Evolutionary conservation across 352 stramenopile species (phyloP), one percentile per base, ranked within the genome.

Genomic region (Pythium monospermum): DNA sequence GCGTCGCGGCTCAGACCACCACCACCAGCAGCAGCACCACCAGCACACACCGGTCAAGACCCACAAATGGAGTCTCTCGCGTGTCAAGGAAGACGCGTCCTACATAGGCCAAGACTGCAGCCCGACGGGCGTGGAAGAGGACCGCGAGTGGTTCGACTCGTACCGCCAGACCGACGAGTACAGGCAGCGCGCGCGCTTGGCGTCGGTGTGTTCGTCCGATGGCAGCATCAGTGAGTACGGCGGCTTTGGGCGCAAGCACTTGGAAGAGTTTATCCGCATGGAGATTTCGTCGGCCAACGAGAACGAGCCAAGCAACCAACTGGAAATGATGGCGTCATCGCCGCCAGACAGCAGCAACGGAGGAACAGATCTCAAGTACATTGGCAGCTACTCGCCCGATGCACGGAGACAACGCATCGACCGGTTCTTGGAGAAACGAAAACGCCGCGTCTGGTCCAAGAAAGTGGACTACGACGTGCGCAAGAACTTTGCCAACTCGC

Each of bases 401-500:
- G 74, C 86, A 41, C 73, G 89, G 42, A 76, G 80, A 58, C 81
- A 89, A 68, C 71, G 85, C 51, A 92, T 97, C 23, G 76, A 91
- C 44, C 71, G 76, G 21, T 98, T 97, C 55, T 66, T 96, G 23
- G 87, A 96, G 57, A 98, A 98, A 71, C 79, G 92, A 53, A 87
- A 95, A 49, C 83, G 77, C 39, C 87, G 93, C 41, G 85, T 97
- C 38, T 99, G 94, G 96, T 93, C 86, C 40, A 98, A 98, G 64
- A 98, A 97, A 42, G 95, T 99, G 8, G 96, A 98, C 71, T 99
- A 99, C 64, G 95, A 98, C 61, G 95, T 99, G 21, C 78, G 96
- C 42, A 99, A 99, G 75, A 98, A 98, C 65, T 98, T 99, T 82
- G 96, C 96, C 38, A 96, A 99, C 76, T 98, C 91, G 71, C 76